phyloP scores from a whole-genome alignment of 2,329 filamentous ascomycete genomes.

The Penicillium digitatum region DNA sequence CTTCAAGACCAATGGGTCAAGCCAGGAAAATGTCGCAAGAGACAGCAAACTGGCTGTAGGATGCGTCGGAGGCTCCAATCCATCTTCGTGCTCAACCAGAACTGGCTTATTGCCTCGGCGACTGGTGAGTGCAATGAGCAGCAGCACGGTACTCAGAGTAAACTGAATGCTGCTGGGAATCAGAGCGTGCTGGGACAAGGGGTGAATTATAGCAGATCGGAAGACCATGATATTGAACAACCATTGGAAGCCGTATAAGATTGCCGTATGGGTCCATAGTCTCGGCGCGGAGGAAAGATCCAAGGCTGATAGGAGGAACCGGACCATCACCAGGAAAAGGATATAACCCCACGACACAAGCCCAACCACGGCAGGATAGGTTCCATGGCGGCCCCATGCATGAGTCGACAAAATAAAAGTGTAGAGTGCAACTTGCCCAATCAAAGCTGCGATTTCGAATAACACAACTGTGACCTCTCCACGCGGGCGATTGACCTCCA shows the following conservation, averaged over 20 bases:
- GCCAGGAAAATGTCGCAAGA: constrained; percentile 81
- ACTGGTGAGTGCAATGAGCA: constrained; percentile 71
- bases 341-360: constrained; percentile 78
- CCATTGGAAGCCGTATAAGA: constrained; percentile 81
- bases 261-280: constrained; percentile 89
- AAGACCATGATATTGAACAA: constrained; percentile 70
- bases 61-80: constrained; percentile 80
- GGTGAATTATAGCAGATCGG: constrained; percentile 79
- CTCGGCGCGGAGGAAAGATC: constrained; percentile 65
- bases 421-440: constrained; percentile 68
- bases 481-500: constrained; percentile 70
- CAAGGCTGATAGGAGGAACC: constrained; percentile 60
- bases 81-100: constrained; percentile 80
- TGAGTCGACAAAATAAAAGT: constrained; percentile 59
- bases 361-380: constrained; percentile 60
- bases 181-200: constrained; percentile 59
- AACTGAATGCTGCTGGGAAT: constrained; percentile 71
- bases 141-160: constrained; percentile 66
- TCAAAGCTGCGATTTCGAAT: constrained; percentile 70
- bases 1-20: constrained; percentile 81
- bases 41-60: constrained; percentile 86
- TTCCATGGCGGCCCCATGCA: constrained; percentile 57
- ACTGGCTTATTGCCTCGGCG: constrained; percentile 91
- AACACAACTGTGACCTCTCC: constrained; percentile 67
- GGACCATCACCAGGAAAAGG: constrained; percentile 65